These are phyloP conservation scores for Leptographium galeiforme DNA, from an alignment of 2,329 filamentous ascomycete genomes.

Conservation along the genomic window DNA sequence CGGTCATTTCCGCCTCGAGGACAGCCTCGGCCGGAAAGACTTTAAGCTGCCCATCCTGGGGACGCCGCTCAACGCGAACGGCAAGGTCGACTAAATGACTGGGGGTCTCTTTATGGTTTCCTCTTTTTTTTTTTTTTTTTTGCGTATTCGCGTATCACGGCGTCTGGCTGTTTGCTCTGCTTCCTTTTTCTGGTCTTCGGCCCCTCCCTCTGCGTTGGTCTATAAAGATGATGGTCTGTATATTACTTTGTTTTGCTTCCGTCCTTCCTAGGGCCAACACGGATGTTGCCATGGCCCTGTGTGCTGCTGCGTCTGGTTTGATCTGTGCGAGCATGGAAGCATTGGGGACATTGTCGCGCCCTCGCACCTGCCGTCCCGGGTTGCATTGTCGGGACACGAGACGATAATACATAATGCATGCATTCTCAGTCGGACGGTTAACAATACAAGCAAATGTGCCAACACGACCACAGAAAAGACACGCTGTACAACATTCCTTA, in stretches of 20 bases:
- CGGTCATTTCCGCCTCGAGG: conserved; percentile 50
- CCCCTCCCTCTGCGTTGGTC: not conserved
- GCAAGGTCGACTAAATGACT: conserved; percentile 33
- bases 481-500: conserved; percentile 11
- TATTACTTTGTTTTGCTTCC: not conserved
- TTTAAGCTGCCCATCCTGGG: conserved; percentile 52
- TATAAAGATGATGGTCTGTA: not conserved
- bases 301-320: not conserved
- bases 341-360: no score
- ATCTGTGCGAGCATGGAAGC: not conserved
- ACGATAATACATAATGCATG: not conserved
- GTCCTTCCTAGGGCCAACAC: not conserved
- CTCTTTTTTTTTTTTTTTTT: not conserved
- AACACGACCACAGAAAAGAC: not conserved
- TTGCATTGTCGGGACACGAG: no score
- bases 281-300: not conserved
- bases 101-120: not conserved
- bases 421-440: not conserved
- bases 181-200: not conserved
- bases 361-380: no score
- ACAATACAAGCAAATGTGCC: not conserved
- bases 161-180: not conserved
- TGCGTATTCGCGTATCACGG: not conserved
- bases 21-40: conserved; percentile 33
- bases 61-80: conserved; percentile 25